Evolutionary conservation across 352 stramenopile genomes (phyloP).

Genomic region (Phytophthora parvispora): DNA sequence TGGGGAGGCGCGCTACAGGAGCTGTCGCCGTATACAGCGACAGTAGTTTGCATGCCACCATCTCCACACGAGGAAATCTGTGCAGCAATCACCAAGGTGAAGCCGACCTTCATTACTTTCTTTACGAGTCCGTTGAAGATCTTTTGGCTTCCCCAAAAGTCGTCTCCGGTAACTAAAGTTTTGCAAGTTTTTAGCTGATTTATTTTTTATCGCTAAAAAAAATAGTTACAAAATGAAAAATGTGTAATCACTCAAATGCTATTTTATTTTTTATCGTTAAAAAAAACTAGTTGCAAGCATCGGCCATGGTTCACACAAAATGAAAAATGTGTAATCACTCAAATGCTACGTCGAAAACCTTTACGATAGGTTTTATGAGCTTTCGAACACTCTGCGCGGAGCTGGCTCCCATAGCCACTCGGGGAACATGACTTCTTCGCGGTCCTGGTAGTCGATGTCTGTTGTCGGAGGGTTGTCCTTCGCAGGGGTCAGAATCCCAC

Average conservation of each 20-base stretch:
- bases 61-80: neutral
- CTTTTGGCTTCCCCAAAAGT: too few species aligned
- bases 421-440: constrained; percentile 22
- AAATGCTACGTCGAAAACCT: neutral
- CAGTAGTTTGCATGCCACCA: neutral
- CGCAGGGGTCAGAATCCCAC: neutral
- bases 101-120: too few species aligned
- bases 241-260: neutral
- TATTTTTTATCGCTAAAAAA: too few species aligned
- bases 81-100: too few species aligned
- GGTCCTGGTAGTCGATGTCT: constrained; percentile 2
- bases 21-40: neutral
- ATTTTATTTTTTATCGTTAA: too few species aligned
- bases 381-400: constrained; percentile 10
- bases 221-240: neutral
- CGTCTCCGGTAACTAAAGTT: too few species aligned
- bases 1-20: neutral
- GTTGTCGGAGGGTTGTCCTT: neutral
- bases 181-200: too few species aligned
- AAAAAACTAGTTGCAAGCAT: too few species aligned
- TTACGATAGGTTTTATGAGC: neutral
- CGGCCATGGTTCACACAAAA: neutral
- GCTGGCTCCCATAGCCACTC: constrained; percentile 17
- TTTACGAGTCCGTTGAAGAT: too few species aligned
- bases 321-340: neutral